A percentile compares a stretch with the other conserved stretches of the same genome.
These are phyloP conservation scores for Patellifolia procumbens DNA, from an alignment of 179 eudicot species.

Conservation along the genomic window DNA sequence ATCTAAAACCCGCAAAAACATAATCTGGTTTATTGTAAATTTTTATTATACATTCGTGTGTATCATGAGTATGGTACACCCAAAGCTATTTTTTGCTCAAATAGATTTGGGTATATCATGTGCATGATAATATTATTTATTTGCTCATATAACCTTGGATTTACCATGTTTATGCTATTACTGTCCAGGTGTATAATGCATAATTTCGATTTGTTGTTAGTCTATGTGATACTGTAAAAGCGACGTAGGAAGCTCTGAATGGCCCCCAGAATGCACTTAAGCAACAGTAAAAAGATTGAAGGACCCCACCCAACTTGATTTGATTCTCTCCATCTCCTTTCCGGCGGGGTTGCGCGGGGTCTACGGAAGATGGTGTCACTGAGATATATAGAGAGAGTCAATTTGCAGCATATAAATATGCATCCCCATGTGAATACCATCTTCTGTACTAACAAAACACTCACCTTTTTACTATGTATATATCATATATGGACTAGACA, in stretches of 20 bases:
- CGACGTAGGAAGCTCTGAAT: neutral
- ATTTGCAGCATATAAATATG: slow-evolving; percentile 14
- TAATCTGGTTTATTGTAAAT: no score
- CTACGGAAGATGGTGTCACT: neutral
- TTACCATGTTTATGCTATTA: no score
- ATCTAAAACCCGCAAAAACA: no score
- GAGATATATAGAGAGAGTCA: neutral
- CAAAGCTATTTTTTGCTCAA: no score
- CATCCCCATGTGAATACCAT: slow-evolving; percentile 11
- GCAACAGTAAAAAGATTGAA: slow-evolving; percentile 28
- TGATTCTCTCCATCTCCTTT: slow-evolving; percentile 27
- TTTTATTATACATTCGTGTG: no score
- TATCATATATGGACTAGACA: neutral
- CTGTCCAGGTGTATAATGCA: no score
- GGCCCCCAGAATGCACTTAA: slow-evolving; percentile 26
- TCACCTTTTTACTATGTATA: neutral
- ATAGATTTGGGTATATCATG: no score
- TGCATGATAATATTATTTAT: no score
- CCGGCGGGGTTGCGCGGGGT: slow-evolving; percentile 22
- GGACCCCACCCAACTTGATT: slow-evolving; percentile 28
- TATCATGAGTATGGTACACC: no score
- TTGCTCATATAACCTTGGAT: no score
- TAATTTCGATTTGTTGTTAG: no score
- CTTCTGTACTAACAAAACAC: neutral
- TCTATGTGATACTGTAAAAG: slow-evolving; percentile 1